Percentiles rank a stretch among this genome's conserved stretches.
Conservation (phyloP, 106 monocot species). For the Platanthera zijinensis region DNA sequence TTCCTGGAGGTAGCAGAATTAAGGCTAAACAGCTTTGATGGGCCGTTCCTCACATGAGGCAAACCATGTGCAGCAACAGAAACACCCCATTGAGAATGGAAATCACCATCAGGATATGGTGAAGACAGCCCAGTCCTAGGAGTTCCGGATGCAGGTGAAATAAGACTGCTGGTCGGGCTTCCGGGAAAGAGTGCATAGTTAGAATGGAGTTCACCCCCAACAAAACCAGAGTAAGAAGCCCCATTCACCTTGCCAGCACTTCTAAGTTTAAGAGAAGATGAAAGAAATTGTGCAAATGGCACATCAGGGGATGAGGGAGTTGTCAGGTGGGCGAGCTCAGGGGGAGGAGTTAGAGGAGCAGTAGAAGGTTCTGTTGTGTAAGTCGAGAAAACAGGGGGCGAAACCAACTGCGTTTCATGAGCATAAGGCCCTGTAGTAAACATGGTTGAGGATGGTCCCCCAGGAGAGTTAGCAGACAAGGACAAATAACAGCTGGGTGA, state of each 20-base stretch:
- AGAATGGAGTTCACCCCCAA: conserved; percentile 52
- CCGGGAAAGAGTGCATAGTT: conserved; percentile 85
- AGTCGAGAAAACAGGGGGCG: conserved; percentile 98
- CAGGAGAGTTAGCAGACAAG: conserved; percentile 74
- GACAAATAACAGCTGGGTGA: conserved; percentile 88
- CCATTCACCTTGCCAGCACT: conserved; percentile 38
- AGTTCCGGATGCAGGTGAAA: conserved; percentile 87
- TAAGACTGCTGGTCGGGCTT: conserved; percentile 88
- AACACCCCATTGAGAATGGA: conserved; percentile 36
- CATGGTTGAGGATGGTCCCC: conserved; percentile 69
- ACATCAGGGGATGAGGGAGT: conserved; percentile 98
- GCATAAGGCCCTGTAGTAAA: conserved; percentile 92
- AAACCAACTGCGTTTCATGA: conserved; percentile 92
- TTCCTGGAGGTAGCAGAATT: conserved; percentile 39
- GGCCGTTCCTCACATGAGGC: conserved; percentile 30
- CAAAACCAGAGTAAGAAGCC: conserved; percentile 46
- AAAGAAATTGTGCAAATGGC: conserved; percentile 85
- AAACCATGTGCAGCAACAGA: conserved; percentile 38
- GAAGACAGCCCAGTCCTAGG: conserved; percentile 77
- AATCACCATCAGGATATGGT: conserved; percentile 65
- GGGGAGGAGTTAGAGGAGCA: conserved; percentile 92
- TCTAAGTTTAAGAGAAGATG: conserved; percentile 57
- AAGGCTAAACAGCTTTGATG: conserved; percentile 54
- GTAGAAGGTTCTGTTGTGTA: conserved; percentile 98
- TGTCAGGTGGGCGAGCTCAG: conserved; percentile 87